Evolutionary conservation across 2,329 filamentous ascomycete genomes (phyloP), one percentile per base, ranked within the genome.

Genomic region (Exophiala sideris): DNA sequence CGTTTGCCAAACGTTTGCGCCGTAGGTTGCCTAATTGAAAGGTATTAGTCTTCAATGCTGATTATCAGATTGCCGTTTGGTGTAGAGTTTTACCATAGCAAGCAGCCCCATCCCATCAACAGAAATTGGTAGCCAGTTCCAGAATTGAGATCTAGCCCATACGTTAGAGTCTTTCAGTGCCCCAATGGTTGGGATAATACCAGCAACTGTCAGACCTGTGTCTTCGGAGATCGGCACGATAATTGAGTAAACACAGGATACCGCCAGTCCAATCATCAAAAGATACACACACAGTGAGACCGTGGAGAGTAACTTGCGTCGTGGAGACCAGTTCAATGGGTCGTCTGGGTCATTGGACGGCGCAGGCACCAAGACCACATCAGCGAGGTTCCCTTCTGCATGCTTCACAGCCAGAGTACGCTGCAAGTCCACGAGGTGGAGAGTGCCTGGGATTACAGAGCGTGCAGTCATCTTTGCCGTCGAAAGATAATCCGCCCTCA

Each of bases 311-410:
- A 62, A 33, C 24, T 65, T 65, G 20, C 63, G 52, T 55, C 57
- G 60, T 49, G 40, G 45, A 10, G 59, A 46, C 62, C 62, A 64
- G 12, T 63, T 64, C 59, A 65, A 38, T 4, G 63, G 63, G 36
- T 65, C 60, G 52, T 65, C 64, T 14, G 63, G 62, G 38, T 65
- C 60, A 7, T 41, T 48, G 24, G 53, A 57, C 16, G 63, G 63
- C n/a, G 55, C 58, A 12, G 63, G 63, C 24, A 60, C 53, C 2
- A 76, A 64, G n/a, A 44, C 41, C 4, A 44, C 21, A 32, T 44
- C 41, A n/a, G n/a, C 41, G 5, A 65, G 39, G 11, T 58, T 24
- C 14, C 48, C 49, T 9, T 9, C 35, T 9, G 42, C 21, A 32
- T 45, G 24, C 9, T n/a, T 21, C 7, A 21, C 32, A 20, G 18